Evolutionary conservation across 345 rosid genomes (phyloP).

Genomic region (Dipteronia dyeriana): DNA sequence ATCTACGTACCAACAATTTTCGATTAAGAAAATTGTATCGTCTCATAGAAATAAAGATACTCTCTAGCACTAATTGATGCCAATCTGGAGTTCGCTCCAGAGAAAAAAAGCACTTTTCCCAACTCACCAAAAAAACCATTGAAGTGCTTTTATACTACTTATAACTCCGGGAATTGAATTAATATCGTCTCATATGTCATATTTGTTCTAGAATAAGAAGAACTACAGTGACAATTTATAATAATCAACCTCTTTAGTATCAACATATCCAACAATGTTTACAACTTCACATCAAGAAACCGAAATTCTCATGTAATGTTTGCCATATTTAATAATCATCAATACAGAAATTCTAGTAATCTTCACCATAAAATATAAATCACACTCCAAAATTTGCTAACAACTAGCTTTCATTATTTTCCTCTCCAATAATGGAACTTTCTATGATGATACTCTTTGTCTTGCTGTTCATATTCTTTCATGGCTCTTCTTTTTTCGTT

Average conservation of each 20-base stretch:
- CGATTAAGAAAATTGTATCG: too few relatives aligned
- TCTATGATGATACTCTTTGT: not conserved
- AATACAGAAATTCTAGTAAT: not conserved
- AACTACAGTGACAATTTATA: not conserved
- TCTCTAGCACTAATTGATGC: too few relatives aligned
- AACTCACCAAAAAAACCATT: too few relatives aligned
- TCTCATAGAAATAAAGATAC: too few relatives aligned
- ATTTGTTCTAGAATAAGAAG: too few relatives aligned
- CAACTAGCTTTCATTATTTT: not conserved
- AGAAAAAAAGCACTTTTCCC: too few relatives aligned
- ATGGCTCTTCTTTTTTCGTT: conserved; percentile 7
- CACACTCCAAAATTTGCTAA: not conserved
- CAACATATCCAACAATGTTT: not conserved
- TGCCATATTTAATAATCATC: not conserved
- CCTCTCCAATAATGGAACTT: not conserved
- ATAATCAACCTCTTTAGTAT: not conserved
- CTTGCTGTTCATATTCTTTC: not conserved
- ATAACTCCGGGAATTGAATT: too few relatives aligned
- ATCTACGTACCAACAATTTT: too few relatives aligned
- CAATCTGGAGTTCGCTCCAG: too few relatives aligned
- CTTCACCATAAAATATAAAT: not conserved
- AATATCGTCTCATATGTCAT: too few relatives aligned
- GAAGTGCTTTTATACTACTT: too few relatives aligned
- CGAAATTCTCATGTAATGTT: conserved; percentile 2
- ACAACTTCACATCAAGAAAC: not conserved